phyloP scores from a whole-genome alignment of 139 green algal species.

The Trebouxia sp. region DNA sequence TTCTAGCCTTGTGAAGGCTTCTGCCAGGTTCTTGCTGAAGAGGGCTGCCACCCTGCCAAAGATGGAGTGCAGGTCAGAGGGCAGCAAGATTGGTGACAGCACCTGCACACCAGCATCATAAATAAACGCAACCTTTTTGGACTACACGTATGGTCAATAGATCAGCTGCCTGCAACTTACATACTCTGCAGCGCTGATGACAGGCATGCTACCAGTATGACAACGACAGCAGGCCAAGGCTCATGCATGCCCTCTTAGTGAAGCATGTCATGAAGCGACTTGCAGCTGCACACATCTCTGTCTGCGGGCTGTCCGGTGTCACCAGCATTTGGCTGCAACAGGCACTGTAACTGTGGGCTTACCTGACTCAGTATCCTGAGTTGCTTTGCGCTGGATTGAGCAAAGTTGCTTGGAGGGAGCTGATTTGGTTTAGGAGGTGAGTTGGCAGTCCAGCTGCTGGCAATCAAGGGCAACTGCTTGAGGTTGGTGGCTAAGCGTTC shows the following conservation, averaged over 20 bases:
- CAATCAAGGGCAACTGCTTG: constrained; percentile 55
- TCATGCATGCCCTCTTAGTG: background rate
- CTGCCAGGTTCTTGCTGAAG: constrained; percentile 62
- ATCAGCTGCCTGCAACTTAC: background rate
- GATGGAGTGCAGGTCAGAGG: constrained; percentile 72
- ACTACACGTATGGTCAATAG: too few relatives aligned
- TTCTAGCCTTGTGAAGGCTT: constrained; percentile 57
- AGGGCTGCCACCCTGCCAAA: constrained; percentile 72
- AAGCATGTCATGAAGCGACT: background rate
- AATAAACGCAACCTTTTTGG: too few relatives aligned
- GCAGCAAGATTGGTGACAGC: constrained; percentile 75
- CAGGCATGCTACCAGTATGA: background rate
- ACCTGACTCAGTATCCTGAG: constrained; percentile 45
- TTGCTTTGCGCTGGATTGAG: constrained; percentile 55
- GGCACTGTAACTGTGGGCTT: too few relatives aligned
- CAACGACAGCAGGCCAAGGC: background rate
- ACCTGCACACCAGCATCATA: constrained; percentile 47
- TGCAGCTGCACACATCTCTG: background rate
- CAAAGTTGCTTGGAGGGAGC: constrained; percentile 45
- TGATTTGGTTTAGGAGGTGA: background rate
- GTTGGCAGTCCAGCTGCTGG: constrained; percentile 48
- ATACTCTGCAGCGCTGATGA: background rate
- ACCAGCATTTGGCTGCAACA: too few relatives aligned
- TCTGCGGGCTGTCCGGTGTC: too few relatives aligned
- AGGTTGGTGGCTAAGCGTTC: constrained; percentile 59